Evolutionary conservation across 1,284 basidiomycete genomes (phyloP), one percentile per base, ranked within the genome.

Genomic region (Apiotrichum akiyoshidainum): DNA sequence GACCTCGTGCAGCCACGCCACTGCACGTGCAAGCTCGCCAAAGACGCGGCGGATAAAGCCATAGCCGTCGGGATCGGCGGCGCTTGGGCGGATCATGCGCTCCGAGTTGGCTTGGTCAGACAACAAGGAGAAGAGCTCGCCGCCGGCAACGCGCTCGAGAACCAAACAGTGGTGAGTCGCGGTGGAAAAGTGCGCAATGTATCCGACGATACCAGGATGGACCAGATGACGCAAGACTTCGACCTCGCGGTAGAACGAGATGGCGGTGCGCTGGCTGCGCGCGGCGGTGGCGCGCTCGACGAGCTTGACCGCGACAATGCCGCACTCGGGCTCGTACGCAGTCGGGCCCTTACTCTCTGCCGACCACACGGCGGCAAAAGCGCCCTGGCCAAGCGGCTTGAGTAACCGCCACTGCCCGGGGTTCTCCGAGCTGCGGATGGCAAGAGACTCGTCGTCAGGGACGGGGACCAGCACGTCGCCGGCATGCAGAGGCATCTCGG

Each of bases 1-100:
- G 34, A 90, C 87, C 47, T 84, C 82, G 72, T 96, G 92, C 85
- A 96, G 87, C 90, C 91, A 96, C 1, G 85, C 87, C 0, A 95
- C 87, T 2, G 87, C 92, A 48, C 84, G 83, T 58, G 83, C 85
- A 1, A 96, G 80, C 74, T 95, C 92, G 49, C 82, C 82, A 81
- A 88, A 92, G 61, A 94, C 86, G 42, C 89, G 78, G 37, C 86
- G 79, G 0, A 92, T 80, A 11, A 90, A 69, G 2, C 72, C 74
- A 46, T 76, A 70, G 4, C 76, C 76, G 34, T 61, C 61, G 11
- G 47, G 50, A 53, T 69, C 67, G 22, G 31, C 45, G 42, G 64
- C 17, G 8, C 55, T 54, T 2, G 69, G 61, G 7, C 65, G 40
- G 1, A 72, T 51, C 53, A 87, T 77, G 44, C 78, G 71, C 8